Percentiles rank a stretch among this genome's conserved stretches.
Conservation (phyloP, 176 grass and related monocot species). For the Triticum turgidum region DNA sequence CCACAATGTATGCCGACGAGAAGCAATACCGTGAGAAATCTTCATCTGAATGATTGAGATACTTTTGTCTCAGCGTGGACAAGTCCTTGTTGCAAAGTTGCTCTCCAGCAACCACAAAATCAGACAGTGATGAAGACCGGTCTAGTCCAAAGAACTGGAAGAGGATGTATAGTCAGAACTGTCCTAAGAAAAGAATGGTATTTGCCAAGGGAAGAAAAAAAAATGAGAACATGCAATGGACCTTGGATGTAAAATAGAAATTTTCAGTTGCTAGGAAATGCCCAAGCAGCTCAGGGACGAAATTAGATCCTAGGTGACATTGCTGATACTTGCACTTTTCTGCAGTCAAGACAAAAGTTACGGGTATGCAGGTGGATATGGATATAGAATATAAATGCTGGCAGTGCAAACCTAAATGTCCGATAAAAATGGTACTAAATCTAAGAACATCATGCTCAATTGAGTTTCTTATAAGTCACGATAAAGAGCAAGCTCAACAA, state of each 20-base stretch:
- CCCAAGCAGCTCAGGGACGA: constrained; percentile 82
- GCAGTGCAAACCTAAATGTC: not conserved
- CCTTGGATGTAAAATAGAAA: constrained; percentile 95
- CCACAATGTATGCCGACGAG: constrained; percentile 87
- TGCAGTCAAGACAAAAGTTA: constrained; percentile 42
- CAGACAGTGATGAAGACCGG: constrained; percentile 59
- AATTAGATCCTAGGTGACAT: constrained; percentile 69
- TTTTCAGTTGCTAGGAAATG: constrained; percentile 95
- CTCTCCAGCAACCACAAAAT: constrained; percentile 69
- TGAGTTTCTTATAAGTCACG: not conserved
- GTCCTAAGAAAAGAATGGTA: not conserved
- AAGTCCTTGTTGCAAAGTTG: constrained; percentile 75
- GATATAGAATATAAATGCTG: not conserved
- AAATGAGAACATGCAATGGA: constrained; percentile 16
- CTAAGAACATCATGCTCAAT: not conserved
- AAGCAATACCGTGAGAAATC: constrained; percentile 89
- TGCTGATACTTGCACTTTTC: constrained; percentile 65
- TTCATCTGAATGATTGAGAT: constrained; percentile 55
- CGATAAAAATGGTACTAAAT: constrained; percentile 11
- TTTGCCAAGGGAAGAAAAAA: not conserved
- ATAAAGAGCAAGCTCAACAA: not conserved
- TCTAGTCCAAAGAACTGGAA: constrained; percentile 80
- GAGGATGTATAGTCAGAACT: constrained; percentile 14
- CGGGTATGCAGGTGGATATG: not conserved
- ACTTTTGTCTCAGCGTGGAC: constrained; percentile 53